Percentiles rank a stretch among this genome's conserved stretches.
Conservation (phyloP, 2,329 filamentous ascomycete genomes). For the Aspergillus brasiliensis region DNA sequence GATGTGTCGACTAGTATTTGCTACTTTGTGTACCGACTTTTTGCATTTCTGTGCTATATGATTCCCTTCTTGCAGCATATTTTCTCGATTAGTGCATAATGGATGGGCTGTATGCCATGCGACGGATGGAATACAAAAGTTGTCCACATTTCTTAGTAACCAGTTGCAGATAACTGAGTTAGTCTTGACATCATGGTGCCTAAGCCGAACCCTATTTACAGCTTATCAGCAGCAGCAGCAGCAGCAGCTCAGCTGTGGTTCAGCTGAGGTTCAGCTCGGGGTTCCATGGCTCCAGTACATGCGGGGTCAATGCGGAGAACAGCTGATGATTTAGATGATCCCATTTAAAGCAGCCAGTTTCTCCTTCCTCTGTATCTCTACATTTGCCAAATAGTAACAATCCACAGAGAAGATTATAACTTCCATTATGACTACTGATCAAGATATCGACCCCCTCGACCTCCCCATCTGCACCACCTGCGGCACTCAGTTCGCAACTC, state of each 20-base stretch:
- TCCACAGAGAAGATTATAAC: too few species aligned
- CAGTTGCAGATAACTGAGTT: too few species aligned
- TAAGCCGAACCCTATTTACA: too few species aligned
- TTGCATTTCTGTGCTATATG: slow-evolving; percentile 1
- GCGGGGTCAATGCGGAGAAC: background rate
- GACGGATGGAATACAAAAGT: background rate
- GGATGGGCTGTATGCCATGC: background rate
- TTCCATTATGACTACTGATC: slow-evolving; percentile 11
- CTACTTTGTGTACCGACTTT: background rate
- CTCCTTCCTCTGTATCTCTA: background rate
- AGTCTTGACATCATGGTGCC: background rate
- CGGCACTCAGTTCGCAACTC: slow-evolving; percentile 27
- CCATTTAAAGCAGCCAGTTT: background rate
- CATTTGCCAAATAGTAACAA: background rate
- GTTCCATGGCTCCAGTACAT: background rate
- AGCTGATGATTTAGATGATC: background rate
- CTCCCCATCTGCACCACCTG: slow-evolving; percentile 32
- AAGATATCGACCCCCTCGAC: slow-evolving; percentile 14
- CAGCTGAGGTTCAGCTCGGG: background rate
- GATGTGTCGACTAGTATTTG: background rate
- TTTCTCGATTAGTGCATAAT: background rate
- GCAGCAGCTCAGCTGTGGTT: too few species aligned
- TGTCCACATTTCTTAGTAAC: background rate
- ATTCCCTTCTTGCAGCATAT: slow-evolving; percentile 3
- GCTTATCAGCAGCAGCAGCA: too few species aligned